phyloP scores from a whole-genome alignment of 148 eudicot species.

The Persicaria maculosa region DNA sequence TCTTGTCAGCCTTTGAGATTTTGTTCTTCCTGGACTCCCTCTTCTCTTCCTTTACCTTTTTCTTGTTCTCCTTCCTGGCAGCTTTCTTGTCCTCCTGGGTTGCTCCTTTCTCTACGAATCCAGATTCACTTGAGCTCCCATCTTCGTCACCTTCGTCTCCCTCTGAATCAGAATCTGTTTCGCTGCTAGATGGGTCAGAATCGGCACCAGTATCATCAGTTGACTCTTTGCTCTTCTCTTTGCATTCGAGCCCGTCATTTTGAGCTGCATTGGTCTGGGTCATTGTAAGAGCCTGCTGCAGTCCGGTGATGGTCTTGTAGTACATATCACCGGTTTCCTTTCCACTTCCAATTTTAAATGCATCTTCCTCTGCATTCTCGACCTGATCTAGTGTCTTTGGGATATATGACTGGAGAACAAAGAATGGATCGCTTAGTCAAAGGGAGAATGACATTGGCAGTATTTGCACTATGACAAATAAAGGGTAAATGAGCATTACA shows the following conservation, averaged over 20 bases:
- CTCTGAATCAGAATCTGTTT: constrained; percentile 33
- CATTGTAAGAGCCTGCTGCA: constrained; percentile 37
- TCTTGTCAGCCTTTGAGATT: constrained; percentile 19
- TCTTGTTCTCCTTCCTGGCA: constrained; percentile 88
- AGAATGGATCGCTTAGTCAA: neutral
- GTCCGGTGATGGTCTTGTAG: constrained; percentile 72
- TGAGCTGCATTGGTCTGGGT: constrained; percentile 23
- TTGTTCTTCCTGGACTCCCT: constrained; percentile 53
- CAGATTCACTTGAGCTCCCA: constrained; percentile 35
- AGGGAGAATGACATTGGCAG: neutral
- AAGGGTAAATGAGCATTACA: neutral
- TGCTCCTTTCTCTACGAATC: constrained; percentile 21
- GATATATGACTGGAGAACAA: constrained; percentile 51
- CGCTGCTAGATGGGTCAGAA: constrained; percentile 25
- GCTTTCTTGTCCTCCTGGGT: constrained; percentile 45
- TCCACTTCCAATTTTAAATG: constrained; percentile 58
- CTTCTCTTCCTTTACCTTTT: constrained; percentile 59
- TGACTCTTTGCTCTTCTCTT: constrained; percentile 16
- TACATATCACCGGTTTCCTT: constrained; percentile 59
- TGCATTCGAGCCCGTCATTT: constrained; percentile 13
- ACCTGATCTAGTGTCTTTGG: constrained; percentile 82
- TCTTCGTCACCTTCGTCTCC: constrained; percentile 20
- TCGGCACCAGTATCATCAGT: constrained; percentile 13
- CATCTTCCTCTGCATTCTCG: constrained; percentile 77
- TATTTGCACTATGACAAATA: neutral